Evolutionary conservation across 2,329 filamentous ascomycete genomes (phyloP).

Genomic region (Penicillium sp.): DNA sequence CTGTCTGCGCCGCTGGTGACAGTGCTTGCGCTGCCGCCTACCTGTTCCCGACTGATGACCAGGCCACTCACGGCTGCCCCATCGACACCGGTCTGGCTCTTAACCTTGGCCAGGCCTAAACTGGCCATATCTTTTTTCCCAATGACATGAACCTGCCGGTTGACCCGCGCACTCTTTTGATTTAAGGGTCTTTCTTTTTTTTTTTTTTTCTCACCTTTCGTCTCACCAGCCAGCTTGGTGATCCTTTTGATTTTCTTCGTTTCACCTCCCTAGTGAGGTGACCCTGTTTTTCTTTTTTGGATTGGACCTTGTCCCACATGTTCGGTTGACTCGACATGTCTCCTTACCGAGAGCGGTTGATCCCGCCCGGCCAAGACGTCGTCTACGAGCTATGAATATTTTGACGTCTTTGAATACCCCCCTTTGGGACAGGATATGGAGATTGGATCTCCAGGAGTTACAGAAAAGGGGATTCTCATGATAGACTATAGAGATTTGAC

Average conservation of each 20-base stretch:
- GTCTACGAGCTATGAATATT: slow-evolving; percentile 23
- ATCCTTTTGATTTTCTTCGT: slow-evolving; percentile 7
- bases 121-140: not conserved
- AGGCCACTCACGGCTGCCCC: slow-evolving; percentile 43
- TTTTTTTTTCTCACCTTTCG: not conserved
- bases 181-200: slow-evolving; percentile 8
- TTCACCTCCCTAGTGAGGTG: slow-evolving; percentile 7
- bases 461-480: slow-evolving; percentile 3
- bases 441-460: slow-evolving; percentile 11
- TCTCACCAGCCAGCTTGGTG: slow-evolving; percentile 10
- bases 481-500: slow-evolving; percentile 17
- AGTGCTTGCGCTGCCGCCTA: slow-evolving; percentile 38
- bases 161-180: slow-evolving; percentile 25
- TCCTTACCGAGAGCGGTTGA: slow-evolving; percentile 4
- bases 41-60: slow-evolving; percentile 40
- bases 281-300: slow-evolving; percentile 1
- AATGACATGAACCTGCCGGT: slow-evolving; percentile 16
- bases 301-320: slow-evolving; percentile 14
- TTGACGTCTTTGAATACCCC: slow-evolving; percentile 22
- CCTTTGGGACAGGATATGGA: slow-evolving; percentile 10
- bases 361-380: slow-evolving; percentile 13
- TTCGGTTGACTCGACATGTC: slow-evolving; percentile 23
- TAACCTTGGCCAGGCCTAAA: slow-evolving; percentile 30
- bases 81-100: slow-evolving; percentile 34
- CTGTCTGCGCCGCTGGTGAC: slow-evolving; percentile 38